Evolutionary conservation across 176 grass and related monocot species (phyloP).

Genomic region (Urochloa ruziziensis): DNA sequence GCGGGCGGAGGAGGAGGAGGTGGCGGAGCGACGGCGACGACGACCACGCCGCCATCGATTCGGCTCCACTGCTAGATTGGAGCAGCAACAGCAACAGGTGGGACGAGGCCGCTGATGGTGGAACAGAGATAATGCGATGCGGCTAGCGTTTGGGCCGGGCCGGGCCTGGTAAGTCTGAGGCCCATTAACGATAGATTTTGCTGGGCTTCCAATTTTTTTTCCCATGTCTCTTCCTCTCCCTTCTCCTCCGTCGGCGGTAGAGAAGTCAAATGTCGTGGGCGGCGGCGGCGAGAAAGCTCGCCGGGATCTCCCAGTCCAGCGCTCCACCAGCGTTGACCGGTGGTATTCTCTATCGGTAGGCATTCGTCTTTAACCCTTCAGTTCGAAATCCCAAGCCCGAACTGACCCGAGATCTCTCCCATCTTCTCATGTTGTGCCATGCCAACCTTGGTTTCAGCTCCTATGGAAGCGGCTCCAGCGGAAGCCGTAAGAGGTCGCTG

Average conservation of each 20-base stretch:
- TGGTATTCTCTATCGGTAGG: background rate
- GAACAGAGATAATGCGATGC: background rate
- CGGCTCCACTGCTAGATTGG: background rate
- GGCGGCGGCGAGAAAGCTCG: constrained; percentile 9
- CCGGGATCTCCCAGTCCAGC: background rate
- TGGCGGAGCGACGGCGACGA: constrained; percentile 31
- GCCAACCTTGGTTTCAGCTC: constrained; percentile 28
- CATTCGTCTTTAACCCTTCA: background rate
- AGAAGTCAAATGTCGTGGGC: constrained; percentile 23
- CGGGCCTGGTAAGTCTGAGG: background rate
- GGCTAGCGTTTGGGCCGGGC: background rate
- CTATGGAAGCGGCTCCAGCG: background rate
- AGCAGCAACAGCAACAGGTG: background rate
- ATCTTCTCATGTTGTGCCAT: background rate
- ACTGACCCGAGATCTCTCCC: constrained; percentile 2
- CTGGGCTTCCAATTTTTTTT: background rate
- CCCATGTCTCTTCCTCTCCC: background rate
- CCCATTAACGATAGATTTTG: background rate
- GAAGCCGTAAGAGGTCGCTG: constrained; percentile 27
- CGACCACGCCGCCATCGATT: constrained; percentile 1
- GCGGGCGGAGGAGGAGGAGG: constrained; percentile 40
- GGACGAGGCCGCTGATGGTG: background rate
- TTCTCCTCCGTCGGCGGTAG: background rate
- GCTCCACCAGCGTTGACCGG: background rate
- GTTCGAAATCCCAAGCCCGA: background rate